A percentile compares a stretch with the other conserved stretches of the same genome.
These are phyloP conservation scores for Tephrocybe sp. DNA, from an alignment of 768 basidiomycete genomes.

Conservation along the genomic window DNA sequence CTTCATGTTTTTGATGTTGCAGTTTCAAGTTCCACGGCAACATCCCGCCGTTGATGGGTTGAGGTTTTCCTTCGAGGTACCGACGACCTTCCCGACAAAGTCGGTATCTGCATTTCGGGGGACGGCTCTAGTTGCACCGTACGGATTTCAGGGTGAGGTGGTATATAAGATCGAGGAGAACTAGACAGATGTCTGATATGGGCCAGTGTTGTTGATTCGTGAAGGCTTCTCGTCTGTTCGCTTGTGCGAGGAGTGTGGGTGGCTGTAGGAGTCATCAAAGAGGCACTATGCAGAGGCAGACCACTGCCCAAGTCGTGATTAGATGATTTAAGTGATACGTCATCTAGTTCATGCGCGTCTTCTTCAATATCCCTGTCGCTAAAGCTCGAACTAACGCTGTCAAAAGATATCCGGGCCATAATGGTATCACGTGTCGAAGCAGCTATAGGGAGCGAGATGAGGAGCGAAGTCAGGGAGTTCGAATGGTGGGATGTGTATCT, in stretches of 20 bases:
- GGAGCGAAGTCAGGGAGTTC: constrained; percentile 39
- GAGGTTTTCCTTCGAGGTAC: background rate
- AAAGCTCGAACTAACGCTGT: constrained; percentile 44
- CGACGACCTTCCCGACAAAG: constrained; percentile 1
- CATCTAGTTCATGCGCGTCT: constrained; percentile 40
- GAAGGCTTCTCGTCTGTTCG: background rate
- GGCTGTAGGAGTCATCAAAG: constrained; percentile 16
- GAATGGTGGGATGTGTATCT: constrained; percentile 29
- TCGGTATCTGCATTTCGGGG: constrained; percentile 48
- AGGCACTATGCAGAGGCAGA: background rate
- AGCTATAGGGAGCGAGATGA: constrained; percentile 46
- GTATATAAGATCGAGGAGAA: constrained; percentile 29
- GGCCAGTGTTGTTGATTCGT: constrained; percentile 2
- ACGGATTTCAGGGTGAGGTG: constrained; percentile 33
- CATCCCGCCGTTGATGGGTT: background rate
- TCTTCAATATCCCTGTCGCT: constrained; percentile 35
- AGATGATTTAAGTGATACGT: constrained; percentile 26
- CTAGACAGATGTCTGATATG: constrained; percentile 31
- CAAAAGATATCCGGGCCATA: constrained; percentile 52
- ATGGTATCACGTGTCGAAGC: constrained; percentile 55
- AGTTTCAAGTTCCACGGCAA: constrained; percentile 9
- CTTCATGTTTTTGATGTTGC: too few relatives aligned
- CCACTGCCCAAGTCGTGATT: background rate
- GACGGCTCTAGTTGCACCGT: constrained; percentile 56
- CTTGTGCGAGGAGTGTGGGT: constrained; percentile 1